Evolutionary conservation across 1,284 basidiomycete genomes (phyloP).

Genomic region (Xerocomus amazonicus): DNA sequence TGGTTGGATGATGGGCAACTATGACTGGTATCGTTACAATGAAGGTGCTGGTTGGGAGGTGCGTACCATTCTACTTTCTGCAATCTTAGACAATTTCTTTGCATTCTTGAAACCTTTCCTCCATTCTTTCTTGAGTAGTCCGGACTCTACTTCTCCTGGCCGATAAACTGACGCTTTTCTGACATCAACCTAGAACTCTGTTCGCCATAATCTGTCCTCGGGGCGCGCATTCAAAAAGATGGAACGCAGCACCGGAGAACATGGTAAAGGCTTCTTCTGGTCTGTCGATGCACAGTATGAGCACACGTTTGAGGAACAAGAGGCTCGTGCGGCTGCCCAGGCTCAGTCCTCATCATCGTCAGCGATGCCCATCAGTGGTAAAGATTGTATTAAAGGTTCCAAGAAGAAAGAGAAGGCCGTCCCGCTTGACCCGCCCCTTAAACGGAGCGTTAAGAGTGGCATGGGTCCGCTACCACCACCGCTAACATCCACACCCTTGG

Average conservation of each 20-base stretch:
- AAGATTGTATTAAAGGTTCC: constrained; percentile 23
- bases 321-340: constrained; percentile 46
- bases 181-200: constrained; percentile 64
- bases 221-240: constrained; percentile 86
- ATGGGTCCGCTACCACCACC: constrained; percentile 58
- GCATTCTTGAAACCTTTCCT: background rate
- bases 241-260: constrained; percentile 78
- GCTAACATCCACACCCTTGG: constrained; percentile 57
- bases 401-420: constrained; percentile 55
- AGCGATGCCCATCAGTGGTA: constrained; percentile 29
- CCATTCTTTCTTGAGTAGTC: constrained; percentile 1
- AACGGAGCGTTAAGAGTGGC: constrained; percentile 62
- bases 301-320: constrained; percentile 65
- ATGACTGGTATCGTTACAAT: constrained; percentile 85
- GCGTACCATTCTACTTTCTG: constrained; percentile 26
- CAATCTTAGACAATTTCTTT: background rate
- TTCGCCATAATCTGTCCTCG: constrained; percentile 88
- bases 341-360: constrained; percentile 16
- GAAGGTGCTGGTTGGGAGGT: constrained; percentile 86
- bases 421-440: constrained; percentile 56
- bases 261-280: constrained; percentile 90
- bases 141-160: constrained; percentile 5
- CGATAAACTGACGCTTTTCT: constrained; percentile 17
- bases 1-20: constrained; percentile 84
- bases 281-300: constrained; percentile 74